Evolutionary conservation across 352 stramenopile species (phyloP).

Genomic region (Phytophthora europaea): DNA sequence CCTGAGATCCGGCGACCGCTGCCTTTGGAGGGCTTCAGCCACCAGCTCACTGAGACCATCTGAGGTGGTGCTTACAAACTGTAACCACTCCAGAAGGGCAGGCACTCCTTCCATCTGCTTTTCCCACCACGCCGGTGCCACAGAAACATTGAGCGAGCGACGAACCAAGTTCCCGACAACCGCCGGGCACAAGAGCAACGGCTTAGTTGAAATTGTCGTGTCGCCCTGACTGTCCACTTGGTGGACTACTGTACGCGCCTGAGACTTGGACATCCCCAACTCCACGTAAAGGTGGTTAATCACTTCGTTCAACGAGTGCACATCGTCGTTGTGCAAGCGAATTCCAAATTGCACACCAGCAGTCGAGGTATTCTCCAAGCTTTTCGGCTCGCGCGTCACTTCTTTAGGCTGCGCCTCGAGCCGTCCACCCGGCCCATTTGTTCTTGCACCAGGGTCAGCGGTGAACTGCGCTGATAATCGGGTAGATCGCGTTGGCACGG

Average conservation of each 20-base stretch:
- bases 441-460: constrained; percentile 25
- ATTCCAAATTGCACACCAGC: constrained; percentile 54
- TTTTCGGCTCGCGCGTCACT: constrained; percentile 24
- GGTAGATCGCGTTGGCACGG: constrained; percentile 16
- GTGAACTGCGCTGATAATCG: constrained; percentile 34
- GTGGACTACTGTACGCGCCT: constrained; percentile 59
- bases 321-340: constrained; percentile 89
- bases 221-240: constrained; percentile 75
- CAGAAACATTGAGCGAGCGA: constrained; percentile 77
- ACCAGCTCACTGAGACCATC: constrained; percentile 82
- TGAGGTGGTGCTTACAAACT: constrained; percentile 70
- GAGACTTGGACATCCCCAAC: constrained; percentile 64
- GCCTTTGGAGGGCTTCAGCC: constrained; percentile 68
- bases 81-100: constrained; percentile 78
- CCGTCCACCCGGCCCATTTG: constrained; percentile 36
- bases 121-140: constrained; percentile 77
- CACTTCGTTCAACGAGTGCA: constrained; percentile 81
- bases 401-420: constrained; percentile 35
- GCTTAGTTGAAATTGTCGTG: constrained; percentile 48
- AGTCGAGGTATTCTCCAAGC: constrained; percentile 1
- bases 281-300: constrained; percentile 70
- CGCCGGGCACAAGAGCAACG: constrained; percentile 57
- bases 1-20: constrained; percentile 45
- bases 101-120: constrained; percentile 64
- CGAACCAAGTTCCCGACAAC: constrained; percentile 66